phyloP scores from a whole-genome alignment of 2,329 filamentous ascomycete genomes.

The Neofusicoccum sp. region DNA sequence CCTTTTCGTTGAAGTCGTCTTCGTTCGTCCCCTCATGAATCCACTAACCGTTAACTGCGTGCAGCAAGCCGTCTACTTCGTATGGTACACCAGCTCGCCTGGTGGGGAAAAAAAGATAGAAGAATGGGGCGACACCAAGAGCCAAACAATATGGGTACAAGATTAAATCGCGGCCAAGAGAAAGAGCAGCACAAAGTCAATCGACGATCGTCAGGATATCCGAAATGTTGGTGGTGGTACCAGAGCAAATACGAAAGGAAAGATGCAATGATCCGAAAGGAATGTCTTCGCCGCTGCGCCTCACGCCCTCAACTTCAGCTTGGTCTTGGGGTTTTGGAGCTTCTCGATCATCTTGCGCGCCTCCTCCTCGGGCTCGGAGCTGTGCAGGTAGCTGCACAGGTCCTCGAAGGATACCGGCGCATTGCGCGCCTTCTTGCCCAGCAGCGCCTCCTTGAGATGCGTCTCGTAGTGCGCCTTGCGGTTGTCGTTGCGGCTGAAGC shows the following conservation, averaged over 20 bases:
- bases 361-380: conserved; percentile 20
- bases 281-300: not conserved
- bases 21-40: not conserved
- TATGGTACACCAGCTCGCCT: conserved; percentile 2
- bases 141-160: conserved; percentile 11
- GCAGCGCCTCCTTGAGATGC: conserved; percentile 29
- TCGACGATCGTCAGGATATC: conserved; percentile 8
- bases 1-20: not conserved
- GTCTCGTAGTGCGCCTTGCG: conserved; percentile 34
- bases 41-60: conserved; percentile 4
- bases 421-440: conserved; percentile 29
- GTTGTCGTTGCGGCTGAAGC: conserved; percentile 36
- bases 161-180: conserved; percentile 3
- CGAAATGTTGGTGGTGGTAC: not conserved
- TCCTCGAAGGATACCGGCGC: conserved; percentile 27
- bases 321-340: conserved; percentile 22
- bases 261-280: not conserved
- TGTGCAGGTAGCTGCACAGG: conserved; percentile 17
- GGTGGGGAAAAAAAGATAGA: not conserved
- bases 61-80: conserved; percentile 14
- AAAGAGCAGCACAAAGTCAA: not conserved
- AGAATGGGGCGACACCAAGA: not conserved
- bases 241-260: not conserved
- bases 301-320: conserved; percentile 12
- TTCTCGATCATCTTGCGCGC: conserved; percentile 32